Evolutionary conservation across 805 yeast species (phyloP), one percentile per base, ranked within the genome.

Genomic region (Wickerhamomyces silvicola): DNA sequence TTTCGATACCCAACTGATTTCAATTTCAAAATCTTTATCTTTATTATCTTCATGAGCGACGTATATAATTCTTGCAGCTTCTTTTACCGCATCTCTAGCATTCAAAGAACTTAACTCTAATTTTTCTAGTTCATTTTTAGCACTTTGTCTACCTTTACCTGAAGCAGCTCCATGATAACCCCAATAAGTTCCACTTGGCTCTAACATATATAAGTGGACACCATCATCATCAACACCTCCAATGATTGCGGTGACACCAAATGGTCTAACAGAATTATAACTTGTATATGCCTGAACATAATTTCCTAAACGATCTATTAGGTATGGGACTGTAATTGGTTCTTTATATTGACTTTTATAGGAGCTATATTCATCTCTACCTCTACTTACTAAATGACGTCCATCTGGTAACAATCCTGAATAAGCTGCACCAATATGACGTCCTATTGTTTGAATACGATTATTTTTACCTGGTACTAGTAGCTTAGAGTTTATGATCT

Each of bases 131-230:
- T 92, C 98, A 18, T 90, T 82, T 62, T 90, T 90, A 30, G 98
- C 98, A n/a, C 85, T 75, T 60, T 92, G 99, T 60, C 97, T 78
- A 29, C 99, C 99, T 59, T 90, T 92, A 42, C 99, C 99, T 4
- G 97, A 77, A 12, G 99, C 98, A 24, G 96, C 94, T 39, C 96
- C 98, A 34, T 74, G 70, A 62, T 92, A 92, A 31, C 99, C 99
- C 97, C 98, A 94, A 54, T 80, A 86, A 1, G 86, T 68, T 41
- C 99, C 99, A 57, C 94, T 83, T 48, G 99, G 98, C 58, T 92
- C 99, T 37, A 92, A 70, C 97, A 90, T 92, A 63, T 81, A 90
- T 48, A 92, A 71, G 57, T 90, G 97, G 14, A 94, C 75, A 10
- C 97, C 97, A 39, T 82, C 75, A 26, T 75, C 80, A 56, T 90